Conservation (phyloP, 352 stramenopile species). For the Phytophthora vignae region DNA sequence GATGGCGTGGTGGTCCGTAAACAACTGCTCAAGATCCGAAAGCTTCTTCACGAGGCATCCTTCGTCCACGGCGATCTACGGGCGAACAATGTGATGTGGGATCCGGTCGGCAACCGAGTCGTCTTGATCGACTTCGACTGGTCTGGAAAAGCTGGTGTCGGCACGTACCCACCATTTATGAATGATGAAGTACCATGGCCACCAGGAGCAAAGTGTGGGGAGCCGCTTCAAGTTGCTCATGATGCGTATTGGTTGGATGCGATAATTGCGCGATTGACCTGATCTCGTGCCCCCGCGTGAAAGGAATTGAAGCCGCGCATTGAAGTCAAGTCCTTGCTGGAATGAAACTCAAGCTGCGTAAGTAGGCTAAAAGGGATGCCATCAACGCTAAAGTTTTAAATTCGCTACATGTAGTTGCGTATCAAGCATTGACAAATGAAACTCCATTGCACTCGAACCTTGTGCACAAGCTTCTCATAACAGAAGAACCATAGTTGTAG, state of each 20-base stretch:
- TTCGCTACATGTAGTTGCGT: not conserved
- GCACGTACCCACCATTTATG: slow-evolving; percentile 40
- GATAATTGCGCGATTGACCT: not conserved
- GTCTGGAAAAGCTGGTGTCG: slow-evolving; percentile 31
- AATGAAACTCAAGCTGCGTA: too few relatives aligned
- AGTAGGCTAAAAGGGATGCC: too few relatives aligned
- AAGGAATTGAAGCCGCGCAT: too few relatives aligned
- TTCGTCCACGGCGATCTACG: slow-evolving; percentile 24
- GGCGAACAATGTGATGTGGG: slow-evolving; percentile 35
- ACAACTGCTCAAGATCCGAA: slow-evolving; percentile 34
- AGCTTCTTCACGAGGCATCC: slow-evolving; percentile 7
- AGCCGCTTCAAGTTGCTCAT: slow-evolving; percentile 22
- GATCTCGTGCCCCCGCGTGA: not conserved
- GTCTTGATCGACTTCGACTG: slow-evolving; percentile 49
- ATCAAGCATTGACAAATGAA: not conserved
- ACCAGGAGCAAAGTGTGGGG: slow-evolving; percentile 24
- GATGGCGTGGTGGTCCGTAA: slow-evolving; percentile 1
- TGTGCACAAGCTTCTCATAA: not conserved
- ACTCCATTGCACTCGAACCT: not conserved
- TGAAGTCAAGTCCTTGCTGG: too few relatives aligned
- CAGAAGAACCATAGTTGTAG: slow-evolving; percentile 4
- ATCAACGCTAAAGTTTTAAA: too few relatives aligned
- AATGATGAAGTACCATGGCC: slow-evolving; percentile 32
- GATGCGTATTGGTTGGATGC: slow-evolving; percentile 22
- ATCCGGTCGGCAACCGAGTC: slow-evolving; percentile 34